Base-by-base conservation (phyloP, 2,329 filamentous ascomycete genomes). In the Venturia effusa region DNA sequence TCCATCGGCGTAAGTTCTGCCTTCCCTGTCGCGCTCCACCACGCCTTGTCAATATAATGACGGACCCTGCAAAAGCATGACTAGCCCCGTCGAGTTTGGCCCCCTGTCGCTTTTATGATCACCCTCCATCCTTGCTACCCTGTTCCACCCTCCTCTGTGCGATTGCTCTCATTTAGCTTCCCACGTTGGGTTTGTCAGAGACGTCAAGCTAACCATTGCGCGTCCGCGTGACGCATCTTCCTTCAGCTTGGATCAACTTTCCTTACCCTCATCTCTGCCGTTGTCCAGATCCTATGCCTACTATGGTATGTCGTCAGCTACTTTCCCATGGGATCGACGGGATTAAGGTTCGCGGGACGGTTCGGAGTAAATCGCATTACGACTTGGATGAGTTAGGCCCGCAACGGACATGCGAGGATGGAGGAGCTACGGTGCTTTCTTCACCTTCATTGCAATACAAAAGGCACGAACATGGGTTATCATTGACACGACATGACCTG, bases 291-390 rank as follows among this genome's bases (percentile, higher is more conserved):
- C 63, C 86, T 87, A 62, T 89, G 88, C 67, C 80, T 97, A 67
- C 68, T 90, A 59, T 97, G 93, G 93, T 97, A 97, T 77, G 82
- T 97, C 59, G 87, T 97, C 75, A 96, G 90, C 77, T 99, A 99
- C 76, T 97, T 97, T 71, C 94, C 94, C 32, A 96, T 97, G 92
- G 94, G 94, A 48, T 90, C 89, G 64, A 89, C 88, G 64, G 91
- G 94, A 51, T 78, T 99, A 68, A 88, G 93, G 66, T 85, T 96
- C 68, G 92, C 92, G 65, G 90, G 92, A 54, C 86, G 86, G 3
- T 94, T 96, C 72, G 94, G 93, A 27, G 90, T 88, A 24, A 88
- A 87, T 72, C 84, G 92, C 72, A 89, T 95, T 43, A 84, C 90
- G 5, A 84, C 92, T 62, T 97, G 93, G 94, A 88, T 97, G 84